Evolutionary conservation across 2,329 filamentous ascomycete species (phyloP), one percentile per base, ranked within the genome.

Genomic region (Emergomyces pasteurianus): DNA sequence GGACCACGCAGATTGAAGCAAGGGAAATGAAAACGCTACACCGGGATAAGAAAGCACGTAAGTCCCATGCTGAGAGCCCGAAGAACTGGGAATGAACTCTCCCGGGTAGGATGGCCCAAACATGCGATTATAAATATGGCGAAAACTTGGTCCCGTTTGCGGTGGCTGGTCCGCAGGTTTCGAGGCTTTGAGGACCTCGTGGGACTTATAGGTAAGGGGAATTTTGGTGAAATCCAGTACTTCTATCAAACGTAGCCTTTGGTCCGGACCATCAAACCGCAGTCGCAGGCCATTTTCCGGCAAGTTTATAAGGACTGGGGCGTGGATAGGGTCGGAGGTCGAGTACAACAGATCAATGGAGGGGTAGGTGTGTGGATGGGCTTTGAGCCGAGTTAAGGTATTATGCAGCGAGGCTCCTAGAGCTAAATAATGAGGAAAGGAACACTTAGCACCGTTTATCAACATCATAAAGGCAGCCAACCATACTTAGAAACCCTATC

Each of bases 31-130:
- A 72, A 97, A 96, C 0, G 92, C 90, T 36, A 99, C 86, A 0
- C 94, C 94, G 0, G 92, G 92, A 74, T 96, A 99, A 1, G 92
- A 97, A 40, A 99, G 79, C 40, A 96, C 86, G 70, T 97, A 99
- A 26, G 85, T 88, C 18, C 92, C 92, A 62, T 80, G 77, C 18
- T 79, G 78, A 12, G 80, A 79, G 2, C 78, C 79, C 1, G 78
- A 69, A 7, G 75, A 72, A 0, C 89, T 84, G 9, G 87, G 82
- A 43, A 96, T 81, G 70, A 92, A 99, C 78, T 99, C 94, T 64
- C 94, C 94, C 1, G 89, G 89, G 72, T 95, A 97, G 0, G 92
- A 95, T 21, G 92, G 92, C 0, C 94, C 94, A 64, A 99, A 86
- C n/a, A 96, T 80, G 59, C 89, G 86, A 68, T 95, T 90, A 72